Percentiles rank a stretch among this genome's conserved stretches.
These are phyloP conservation scores for Teunomyces pallodes DNA, from an alignment of 805 yeast genomes.

Conservation along the genomic window DNA sequence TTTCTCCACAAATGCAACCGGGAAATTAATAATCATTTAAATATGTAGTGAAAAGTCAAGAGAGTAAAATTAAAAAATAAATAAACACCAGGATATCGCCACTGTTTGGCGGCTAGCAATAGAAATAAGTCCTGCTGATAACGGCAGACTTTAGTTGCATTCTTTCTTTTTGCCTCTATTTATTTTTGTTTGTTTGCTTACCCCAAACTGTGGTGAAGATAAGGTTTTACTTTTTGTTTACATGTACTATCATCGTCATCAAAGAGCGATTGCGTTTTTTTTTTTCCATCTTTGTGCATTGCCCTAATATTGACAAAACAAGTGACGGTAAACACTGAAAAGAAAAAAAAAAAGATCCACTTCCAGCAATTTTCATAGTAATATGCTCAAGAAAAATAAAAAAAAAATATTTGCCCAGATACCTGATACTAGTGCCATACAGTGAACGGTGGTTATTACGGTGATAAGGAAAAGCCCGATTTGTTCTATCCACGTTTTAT, in stretches of 20 bases:
- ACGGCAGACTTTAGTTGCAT: not conserved
- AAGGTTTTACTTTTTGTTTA: slow-evolving; percentile 1
- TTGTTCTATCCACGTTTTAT: too few relatives aligned
- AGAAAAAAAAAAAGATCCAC: too few relatives aligned
- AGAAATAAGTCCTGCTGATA: not conserved
- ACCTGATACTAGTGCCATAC: too few relatives aligned
- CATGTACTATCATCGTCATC: not conserved
- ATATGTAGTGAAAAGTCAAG: not conserved
- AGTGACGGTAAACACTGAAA: slow-evolving; percentile 1
- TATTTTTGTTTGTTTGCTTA: not conserved
- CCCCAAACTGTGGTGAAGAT: slow-evolving; percentile 2
- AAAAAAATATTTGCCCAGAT: not conserved
- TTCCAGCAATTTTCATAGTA: too few relatives aligned
- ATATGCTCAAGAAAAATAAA: not conserved
- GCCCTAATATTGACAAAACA: not conserved
- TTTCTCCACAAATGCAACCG: slow-evolving; percentile 2
- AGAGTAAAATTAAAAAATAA: not conserved
- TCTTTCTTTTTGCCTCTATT: not conserved
- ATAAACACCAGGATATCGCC: not conserved
- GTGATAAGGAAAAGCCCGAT: too few relatives aligned
- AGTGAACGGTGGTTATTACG: too few relatives aligned
- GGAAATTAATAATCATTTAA: not conserved
- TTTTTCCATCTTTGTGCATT: not conserved
- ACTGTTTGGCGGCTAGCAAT: not conserved
- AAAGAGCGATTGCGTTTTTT: not conserved